Evolutionary conservation across 164 flowering plant species (phyloP), one percentile per base, ranked within the genome.

Genomic region (Umbellularia californica): DNA sequence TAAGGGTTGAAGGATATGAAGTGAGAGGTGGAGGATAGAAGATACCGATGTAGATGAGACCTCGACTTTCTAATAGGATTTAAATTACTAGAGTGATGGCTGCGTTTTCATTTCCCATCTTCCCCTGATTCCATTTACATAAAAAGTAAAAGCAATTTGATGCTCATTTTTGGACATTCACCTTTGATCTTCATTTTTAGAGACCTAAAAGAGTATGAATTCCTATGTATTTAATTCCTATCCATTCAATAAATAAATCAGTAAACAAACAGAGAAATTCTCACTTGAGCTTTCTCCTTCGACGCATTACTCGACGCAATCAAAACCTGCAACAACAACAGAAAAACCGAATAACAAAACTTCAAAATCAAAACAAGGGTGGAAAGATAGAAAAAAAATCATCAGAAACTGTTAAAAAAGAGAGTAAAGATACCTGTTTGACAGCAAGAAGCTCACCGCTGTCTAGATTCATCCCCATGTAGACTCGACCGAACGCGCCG

Each of bases 381-480:
- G 23, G 30, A 22, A 24, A 0, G 2, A 25, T 25, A 23, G 28
- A 25, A 27, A 64, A 13, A 64, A 9, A 24, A 23, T n/a, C n/a
- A 7, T 60, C 64, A 25, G 67, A 25, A 24, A 14, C 35, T 30
- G 35, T 24, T 5, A 23, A n/a, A 5, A 9, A 41, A 33, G 69
- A 33, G 69, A 30, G 50, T 0, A 28, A 30, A 20, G 33, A 12
- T 14, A 89, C 93, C 92, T 95, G 96, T 70, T 95, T 95, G 25
- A 95, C 93, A 2, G 98, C 99, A 23, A 95, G 85, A 77, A 95
- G 90, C 85, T 93, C 99, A 4, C 99, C 99, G 2, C 98, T 90
- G 83, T 92, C 99, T 55, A 93, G 92, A 78, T 93, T 92, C 98
- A 95, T 92, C 68, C 98, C 99, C 97, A 92, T 92, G 70, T 95